phyloP scores from a whole-genome alignment of 352 stramenopile genomes.

The Globisporangium nunn region DNA sequence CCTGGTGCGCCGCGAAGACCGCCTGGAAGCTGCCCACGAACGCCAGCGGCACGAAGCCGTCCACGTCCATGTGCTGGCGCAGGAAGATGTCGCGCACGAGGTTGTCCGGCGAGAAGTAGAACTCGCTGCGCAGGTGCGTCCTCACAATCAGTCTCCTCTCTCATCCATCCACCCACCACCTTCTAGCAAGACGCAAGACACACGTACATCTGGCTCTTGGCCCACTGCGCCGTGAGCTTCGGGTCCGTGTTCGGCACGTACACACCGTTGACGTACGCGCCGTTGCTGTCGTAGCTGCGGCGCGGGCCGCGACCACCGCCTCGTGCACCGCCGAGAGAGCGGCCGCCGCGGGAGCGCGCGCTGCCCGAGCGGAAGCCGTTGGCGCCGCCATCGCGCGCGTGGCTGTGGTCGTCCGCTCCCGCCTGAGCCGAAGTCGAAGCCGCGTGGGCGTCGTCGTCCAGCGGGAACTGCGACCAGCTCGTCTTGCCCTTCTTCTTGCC shows the following conservation, averaged over 20 bases:
- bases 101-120: constrained; percentile 83
- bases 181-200: not conserved
- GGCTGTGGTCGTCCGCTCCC: not conserved
- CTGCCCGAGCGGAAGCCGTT: constrained; percentile 19
- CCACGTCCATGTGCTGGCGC: constrained; percentile 82
- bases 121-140: constrained; percentile 45
- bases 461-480: constrained; percentile 65
- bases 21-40: constrained; percentile 89
- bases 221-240: constrained; percentile 69
- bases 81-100: constrained; percentile 82
- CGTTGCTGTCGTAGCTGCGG: constrained; percentile 42
- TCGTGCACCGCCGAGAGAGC: constrained; percentile 5
- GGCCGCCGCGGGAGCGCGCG: constrained; percentile 19
- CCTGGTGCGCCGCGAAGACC: constrained; percentile 79
- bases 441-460: constrained; percentile 20
- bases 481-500: constrained; percentile 64
- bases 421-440: not conserved
- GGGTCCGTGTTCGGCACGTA: constrained; percentile 71
- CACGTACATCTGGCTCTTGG: constrained; percentile 80
- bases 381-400: not conserved
- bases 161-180: not conserved
- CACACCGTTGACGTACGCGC: constrained; percentile 68
- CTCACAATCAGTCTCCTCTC: constrained; percentile 4
- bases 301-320: constrained; percentile 30
- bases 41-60: constrained; percentile 83